These are phyloP conservation scores for Mycena filopes DNA, from an alignment of 768 basidiomycete species.

Conservation along the genomic window DNA sequence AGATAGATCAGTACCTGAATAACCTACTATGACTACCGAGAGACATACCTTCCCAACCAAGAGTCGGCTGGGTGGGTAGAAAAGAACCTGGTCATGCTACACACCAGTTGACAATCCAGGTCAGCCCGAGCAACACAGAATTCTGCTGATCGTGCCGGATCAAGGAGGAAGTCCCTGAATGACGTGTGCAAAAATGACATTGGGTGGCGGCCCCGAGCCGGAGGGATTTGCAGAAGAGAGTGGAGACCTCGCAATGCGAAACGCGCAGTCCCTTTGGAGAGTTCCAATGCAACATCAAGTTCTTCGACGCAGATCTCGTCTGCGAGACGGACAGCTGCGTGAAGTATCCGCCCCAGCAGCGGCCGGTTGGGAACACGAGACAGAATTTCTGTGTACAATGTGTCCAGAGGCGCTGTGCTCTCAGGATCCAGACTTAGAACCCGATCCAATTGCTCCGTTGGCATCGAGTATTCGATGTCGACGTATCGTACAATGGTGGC, in stretches of 20 bases:
- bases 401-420: slow-evolving; percentile 20
- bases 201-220: not conserved
- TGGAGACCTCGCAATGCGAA: slow-evolving; percentile 11
- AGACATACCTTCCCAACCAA: too few species aligned
- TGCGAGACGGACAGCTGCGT: not conserved
- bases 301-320: slow-evolving; percentile 4
- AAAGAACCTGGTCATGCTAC: not conserved
- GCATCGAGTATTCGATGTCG: slow-evolving; percentile 4
- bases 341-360: not conserved
- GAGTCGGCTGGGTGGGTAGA: not conserved
- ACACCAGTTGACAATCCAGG: not conserved
- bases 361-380: not conserved
- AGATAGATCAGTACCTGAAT: not conserved
- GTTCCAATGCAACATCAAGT: slow-evolving; percentile 5
- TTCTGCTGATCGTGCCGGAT: not conserved
- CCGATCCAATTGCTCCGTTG: not conserved
- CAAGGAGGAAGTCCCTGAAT: slow-evolving; percentile 4
- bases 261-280: slow-evolving; percentile 9
- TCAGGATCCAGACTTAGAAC: not conserved
- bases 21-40: too few species aligned
- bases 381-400: slow-evolving; percentile 17
- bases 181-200: slow-evolving; percentile 5
- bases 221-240: not conserved
- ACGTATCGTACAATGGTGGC: slow-evolving; percentile 8
- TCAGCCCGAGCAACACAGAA: not conserved